A percentile compares a stretch with the other conserved stretches of the same genome.
Evolutionary conservation across 2,329 filamentous ascomycete species (phyloP).

Genomic region (Calonectria henricotiae): DNA sequence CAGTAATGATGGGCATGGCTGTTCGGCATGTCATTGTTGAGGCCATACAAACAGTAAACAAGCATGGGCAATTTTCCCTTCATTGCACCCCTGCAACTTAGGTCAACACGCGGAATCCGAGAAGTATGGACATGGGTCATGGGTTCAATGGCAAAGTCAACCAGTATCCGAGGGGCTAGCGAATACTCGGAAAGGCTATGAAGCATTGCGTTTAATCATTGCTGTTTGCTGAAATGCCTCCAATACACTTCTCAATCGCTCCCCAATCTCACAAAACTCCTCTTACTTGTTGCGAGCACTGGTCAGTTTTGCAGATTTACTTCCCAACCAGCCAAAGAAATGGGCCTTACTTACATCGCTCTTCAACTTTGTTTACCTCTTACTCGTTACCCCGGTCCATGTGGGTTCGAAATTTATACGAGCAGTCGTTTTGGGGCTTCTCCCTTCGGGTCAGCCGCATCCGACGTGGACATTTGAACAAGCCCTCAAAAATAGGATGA

Average conservation of each 20-base stretch:
- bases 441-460: constrained; percentile 1
- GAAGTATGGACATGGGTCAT: background rate
- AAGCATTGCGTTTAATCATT: background rate
- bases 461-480: constrained; percentile 6
- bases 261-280: background rate
- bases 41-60: too few species aligned
- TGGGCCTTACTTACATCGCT: background rate
- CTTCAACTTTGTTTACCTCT: background rate
- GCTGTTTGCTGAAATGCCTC: background rate
- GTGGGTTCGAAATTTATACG: constrained; percentile 1
- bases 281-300: too few species aligned
- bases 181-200: background rate
- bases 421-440: background rate
- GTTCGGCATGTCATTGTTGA: too few species aligned
- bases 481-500: background rate
- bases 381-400: background rate
- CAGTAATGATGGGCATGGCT: too few species aligned
- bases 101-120: constrained; percentile 7
- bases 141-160: background rate
- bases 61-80: background rate
- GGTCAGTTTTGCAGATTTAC: background rate
- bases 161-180: background rate
- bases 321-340: background rate
- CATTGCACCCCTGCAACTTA: too few species aligned
- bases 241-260: background rate